Evolutionary conservation across 2,329 filamentous ascomycete genomes (phyloP), one percentile per base, ranked within the genome.

Genomic region (Hymenoscyphus scutula): DNA sequence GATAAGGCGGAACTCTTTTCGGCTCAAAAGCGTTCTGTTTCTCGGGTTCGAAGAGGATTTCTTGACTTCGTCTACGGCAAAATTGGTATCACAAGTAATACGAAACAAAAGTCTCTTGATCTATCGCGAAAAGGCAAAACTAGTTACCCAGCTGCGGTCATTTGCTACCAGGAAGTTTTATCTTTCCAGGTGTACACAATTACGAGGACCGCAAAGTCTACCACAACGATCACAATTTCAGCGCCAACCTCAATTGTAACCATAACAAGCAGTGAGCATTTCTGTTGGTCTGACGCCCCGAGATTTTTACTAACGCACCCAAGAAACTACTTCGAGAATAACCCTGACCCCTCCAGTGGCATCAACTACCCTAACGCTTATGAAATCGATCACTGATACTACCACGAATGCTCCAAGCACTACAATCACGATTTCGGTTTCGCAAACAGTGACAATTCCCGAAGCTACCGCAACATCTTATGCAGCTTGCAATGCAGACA

Each of bases 51-150:
- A 45, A 19, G 38, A 45, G 38, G 38, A 45, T 19, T 45, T 6
- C 5, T 45, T 17, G 17, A 19, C 19, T 5, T 45, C 4, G 17
- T 45, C n/a, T 19, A 5, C 11, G 38, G 38, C 38, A 19, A 45
- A n/a, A 45, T 19, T n/a, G 38, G 38, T n/a, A 45, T 45, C 38
- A 17, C n/a, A 45, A 19, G 38, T 19, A 45, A 19, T 45, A 45
- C 38, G n/a, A 45, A 45, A 45, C 38, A 45, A 45, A 45, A 45
- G n/a, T n/a, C 38, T 45, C 38, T 45, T 8, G 38, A 45, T 45
- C 38, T 17, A n/a, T 45, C 17, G 6, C 38, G n/a, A 45, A 45
- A 19, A 45, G 38, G 38, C 38, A 45, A 19, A 45, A 6, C 38
- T 45, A 45, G 38, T 19, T 45, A 45, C 8, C 38, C 38, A 45